These are phyloP conservation scores for Aulographum hederae DNA, from an alignment of 2,329 filamentous ascomycete genomes.

Conservation along the genomic window DNA sequence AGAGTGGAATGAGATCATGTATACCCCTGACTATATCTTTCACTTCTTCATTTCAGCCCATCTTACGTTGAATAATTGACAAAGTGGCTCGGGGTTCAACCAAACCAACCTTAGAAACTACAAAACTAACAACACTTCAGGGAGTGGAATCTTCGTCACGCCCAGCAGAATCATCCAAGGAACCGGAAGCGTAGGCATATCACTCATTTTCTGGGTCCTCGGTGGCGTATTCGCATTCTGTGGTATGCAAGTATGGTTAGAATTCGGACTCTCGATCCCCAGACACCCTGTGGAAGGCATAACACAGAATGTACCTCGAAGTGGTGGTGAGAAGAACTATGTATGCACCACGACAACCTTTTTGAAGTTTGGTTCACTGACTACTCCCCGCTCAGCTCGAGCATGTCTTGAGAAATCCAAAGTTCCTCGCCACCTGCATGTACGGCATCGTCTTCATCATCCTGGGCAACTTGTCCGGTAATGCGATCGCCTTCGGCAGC, in stretches of 20 bases:
- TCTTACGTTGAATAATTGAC: no score
- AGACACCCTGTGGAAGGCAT: slow-evolving; percentile 17
- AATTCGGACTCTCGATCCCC: slow-evolving; percentile 29
- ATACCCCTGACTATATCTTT: no score
- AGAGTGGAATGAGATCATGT: no score
- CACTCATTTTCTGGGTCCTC: slow-evolving; percentile 23
- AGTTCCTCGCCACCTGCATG: slow-evolving; percentile 24
- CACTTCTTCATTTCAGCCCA: no score
- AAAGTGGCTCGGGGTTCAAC: no score
- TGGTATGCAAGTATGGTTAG: slow-evolving; percentile 21
- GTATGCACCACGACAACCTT: no score
- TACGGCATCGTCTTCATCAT: slow-evolving; percentile 27
- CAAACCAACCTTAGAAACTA: no score
- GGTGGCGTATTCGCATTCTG: slow-evolving; percentile 18
- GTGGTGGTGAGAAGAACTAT: slow-evolving; percentile 30
- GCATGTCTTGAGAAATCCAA: slow-evolving; percentile 23
- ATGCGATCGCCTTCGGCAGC: slow-evolving; percentile 8
- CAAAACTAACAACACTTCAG: no score
- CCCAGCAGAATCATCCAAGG: slow-evolving; percentile 9
- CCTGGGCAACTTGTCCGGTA: slow-evolving; percentile 30
- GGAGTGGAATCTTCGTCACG: slow-evolving; percentile 10
- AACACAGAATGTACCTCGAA: slow-evolving; percentile 21
- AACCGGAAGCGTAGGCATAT: slow-evolving; percentile 10
- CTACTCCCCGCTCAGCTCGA: no score
- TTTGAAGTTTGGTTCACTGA: no score